Percentiles rank a stretch among this genome's conserved stretches.
phyloP scores from a whole-genome alignment of 1,284 basidiomycete genomes.

The Cystobasidium pallidum region DNA sequence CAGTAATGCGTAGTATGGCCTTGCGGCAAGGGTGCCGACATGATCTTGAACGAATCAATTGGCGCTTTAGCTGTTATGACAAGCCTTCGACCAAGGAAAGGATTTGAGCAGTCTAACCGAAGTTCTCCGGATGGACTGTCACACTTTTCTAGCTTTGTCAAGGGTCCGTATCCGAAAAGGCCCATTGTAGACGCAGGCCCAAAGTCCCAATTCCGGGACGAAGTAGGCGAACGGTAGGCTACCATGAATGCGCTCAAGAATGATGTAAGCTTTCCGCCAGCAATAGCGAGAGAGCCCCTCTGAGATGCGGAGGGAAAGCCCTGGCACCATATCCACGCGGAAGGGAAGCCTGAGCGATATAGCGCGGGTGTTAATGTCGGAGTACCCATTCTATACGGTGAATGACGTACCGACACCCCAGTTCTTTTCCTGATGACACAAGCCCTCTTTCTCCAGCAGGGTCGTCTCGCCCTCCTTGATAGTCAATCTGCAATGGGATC shows the following conservation, averaged over 20 bases:
- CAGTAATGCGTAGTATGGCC: conserved; percentile 41
- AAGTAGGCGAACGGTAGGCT: conserved; percentile 36
- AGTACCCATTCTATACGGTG: neutral
- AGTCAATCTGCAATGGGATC: conserved; percentile 8
- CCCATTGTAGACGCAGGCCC: conserved; percentile 36
- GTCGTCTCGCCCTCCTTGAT: conserved; percentile 17
- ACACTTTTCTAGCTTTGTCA: conserved; percentile 15
- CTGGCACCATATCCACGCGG: conserved; percentile 43
- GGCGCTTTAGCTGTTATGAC: conserved; percentile 28
- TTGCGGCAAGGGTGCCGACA: conserved; percentile 30
- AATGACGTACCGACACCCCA: conserved; percentile 36
- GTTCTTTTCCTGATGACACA: conserved; percentile 38
- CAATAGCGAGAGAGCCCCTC: conserved; percentile 33
- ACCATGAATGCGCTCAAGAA: conserved; percentile 39
- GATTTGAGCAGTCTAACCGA: conserved; percentile 33
- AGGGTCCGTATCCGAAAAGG: conserved; percentile 21
- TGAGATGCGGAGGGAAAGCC: conserved; percentile 8
- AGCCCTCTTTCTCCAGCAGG: conserved; percentile 20
- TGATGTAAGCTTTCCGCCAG: conserved; percentile 24
- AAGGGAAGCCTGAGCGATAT: conserved; percentile 27
- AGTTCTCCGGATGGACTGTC: conserved; percentile 21
- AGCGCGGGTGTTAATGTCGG: neutral
- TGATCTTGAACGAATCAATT: conserved; percentile 29
- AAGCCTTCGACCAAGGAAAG: conserved; percentile 22
- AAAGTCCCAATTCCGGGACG: conserved; percentile 33